Evolutionary conservation across 2,329 filamentous ascomycete species (phyloP).

Genomic region (Colletotrichum endophyticum): DNA sequence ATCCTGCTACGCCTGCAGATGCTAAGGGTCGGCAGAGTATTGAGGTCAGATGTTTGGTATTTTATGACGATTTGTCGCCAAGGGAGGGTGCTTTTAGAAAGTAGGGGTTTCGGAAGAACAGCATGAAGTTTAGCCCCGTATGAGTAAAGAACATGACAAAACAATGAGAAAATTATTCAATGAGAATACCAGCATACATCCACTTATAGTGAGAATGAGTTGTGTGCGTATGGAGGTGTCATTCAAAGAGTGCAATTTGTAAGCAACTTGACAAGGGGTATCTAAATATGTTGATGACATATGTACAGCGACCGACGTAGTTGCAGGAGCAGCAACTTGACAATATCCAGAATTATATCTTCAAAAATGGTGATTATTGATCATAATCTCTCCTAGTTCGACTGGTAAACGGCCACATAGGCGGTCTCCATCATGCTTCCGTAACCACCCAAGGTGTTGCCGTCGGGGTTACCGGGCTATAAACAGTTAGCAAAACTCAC

Average conservation of each 20-base stretch:
- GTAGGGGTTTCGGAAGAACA: not conserved
- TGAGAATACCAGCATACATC: accelerated
- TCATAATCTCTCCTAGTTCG: not conserved
- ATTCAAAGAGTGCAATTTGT: not conserved
- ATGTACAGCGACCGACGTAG: not conserved
- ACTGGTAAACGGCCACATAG: constrained; percentile 44
- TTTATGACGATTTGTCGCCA: constrained; percentile 49
- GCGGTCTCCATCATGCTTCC: constrained; percentile 45
- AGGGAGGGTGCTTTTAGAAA: not conserved
- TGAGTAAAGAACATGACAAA: not conserved
- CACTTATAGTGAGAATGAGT: not conserved
- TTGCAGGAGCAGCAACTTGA: not conserved
- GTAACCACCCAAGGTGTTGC: constrained; percentile 37
- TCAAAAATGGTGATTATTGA: not conserved
- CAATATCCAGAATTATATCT: not conserved
- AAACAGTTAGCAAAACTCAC: not conserved
- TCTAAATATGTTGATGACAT: not conserved
- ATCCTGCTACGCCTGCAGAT: constrained; percentile 68
- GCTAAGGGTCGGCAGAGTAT: constrained; percentile 71
- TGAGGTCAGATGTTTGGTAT: constrained; percentile 67
- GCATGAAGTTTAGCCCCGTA: not conserved
- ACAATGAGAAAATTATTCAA: not conserved
- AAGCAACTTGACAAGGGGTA: not conserved
- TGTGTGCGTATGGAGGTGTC: not conserved
- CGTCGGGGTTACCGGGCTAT: constrained; percentile 37